Conservation (phyloP, 1,284 basidiomycete species). For the Marasmius oreades region DNA sequence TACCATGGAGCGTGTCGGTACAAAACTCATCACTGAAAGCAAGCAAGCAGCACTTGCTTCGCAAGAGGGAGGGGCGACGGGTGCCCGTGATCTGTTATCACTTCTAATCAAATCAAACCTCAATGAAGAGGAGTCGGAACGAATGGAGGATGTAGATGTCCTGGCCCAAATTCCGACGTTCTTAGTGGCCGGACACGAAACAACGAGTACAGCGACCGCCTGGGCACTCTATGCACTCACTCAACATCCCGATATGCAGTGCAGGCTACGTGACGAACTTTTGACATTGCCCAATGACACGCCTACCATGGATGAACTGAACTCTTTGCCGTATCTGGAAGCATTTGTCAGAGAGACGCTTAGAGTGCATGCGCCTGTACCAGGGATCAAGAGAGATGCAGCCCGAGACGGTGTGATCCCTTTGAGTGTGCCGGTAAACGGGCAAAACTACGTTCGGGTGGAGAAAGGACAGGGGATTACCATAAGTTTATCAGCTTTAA, state of each 20-base stretch:
- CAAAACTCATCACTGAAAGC: conserved; percentile 36
- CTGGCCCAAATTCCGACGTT: conserved; percentile 64
- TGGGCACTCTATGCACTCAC: neutral
- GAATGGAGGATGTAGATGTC: conserved; percentile 73
- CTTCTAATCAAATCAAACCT: conserved; percentile 63
- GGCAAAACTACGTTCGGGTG: conserved; percentile 20
- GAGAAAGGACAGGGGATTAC: conserved; percentile 25
- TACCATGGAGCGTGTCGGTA: conserved; percentile 37
- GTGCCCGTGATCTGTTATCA: conserved; percentile 48
- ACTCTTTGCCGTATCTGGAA: conserved; percentile 40
- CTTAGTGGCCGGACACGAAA: conserved; percentile 75
- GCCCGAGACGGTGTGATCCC: conserved; percentile 43
- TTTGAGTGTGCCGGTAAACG: conserved; percentile 22
- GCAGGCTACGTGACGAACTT: conserved; percentile 54
- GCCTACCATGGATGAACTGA: conserved; percentile 40
- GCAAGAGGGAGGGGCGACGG: conserved; percentile 21
- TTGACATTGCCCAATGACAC: conserved; percentile 27
- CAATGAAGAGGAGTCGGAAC: conserved; percentile 53
- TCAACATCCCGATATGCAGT: conserved; percentile 33
- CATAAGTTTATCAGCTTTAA: conserved; percentile 30
- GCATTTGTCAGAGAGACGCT: conserved; percentile 51
- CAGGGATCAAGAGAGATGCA: conserved; percentile 36
- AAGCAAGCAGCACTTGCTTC: conserved; percentile 36
- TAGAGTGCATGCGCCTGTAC: conserved; percentile 47
- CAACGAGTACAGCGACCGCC: conserved; percentile 43